A percentile compares a stretch with the other conserved stretches of the same genome.
Conservation (phyloP, 148 eudicot species). For the Persicaria maculosa region DNA sequence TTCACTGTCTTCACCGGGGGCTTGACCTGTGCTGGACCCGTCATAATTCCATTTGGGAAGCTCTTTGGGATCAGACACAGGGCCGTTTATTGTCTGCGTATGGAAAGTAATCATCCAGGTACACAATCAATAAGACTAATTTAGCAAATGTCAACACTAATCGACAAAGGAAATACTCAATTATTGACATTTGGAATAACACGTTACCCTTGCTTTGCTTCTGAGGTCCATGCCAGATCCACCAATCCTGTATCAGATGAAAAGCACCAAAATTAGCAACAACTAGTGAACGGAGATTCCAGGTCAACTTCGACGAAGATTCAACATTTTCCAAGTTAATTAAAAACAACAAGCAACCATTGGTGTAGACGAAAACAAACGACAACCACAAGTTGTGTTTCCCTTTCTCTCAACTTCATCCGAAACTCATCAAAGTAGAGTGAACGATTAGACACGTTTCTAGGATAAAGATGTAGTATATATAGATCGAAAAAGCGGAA, state of each 20-base stretch:
- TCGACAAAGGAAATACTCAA: background rate
- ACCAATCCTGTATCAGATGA: constrained; percentile 55
- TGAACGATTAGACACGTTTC: background rate
- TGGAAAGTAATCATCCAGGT: background rate
- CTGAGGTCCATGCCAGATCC: constrained; percentile 90
- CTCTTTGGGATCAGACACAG: constrained; percentile 25
- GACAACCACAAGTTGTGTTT: background rate
- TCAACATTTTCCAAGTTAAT: background rate
- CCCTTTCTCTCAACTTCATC: background rate
- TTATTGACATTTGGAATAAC: background rate
- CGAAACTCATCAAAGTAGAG: background rate
- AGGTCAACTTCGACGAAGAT: background rate
- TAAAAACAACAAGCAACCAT: background rate
- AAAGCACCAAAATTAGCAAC: background rate
- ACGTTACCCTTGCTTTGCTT: constrained; percentile 86
- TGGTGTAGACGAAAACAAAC: background rate
- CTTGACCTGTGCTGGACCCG: constrained; percentile 50
- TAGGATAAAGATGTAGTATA: background rate
- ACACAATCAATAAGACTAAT: too few relatives aligned
- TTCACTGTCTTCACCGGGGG: constrained; percentile 51
- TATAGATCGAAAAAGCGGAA: background rate
- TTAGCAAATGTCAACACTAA: background rate
- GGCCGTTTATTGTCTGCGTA: constrained; percentile 28
- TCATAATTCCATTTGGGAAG: constrained; percentile 55
- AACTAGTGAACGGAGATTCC: background rate